Base-by-base conservation (phyloP, 2,329 filamentous ascomycete species). In the Coniochaeta ligniaria region DNA sequence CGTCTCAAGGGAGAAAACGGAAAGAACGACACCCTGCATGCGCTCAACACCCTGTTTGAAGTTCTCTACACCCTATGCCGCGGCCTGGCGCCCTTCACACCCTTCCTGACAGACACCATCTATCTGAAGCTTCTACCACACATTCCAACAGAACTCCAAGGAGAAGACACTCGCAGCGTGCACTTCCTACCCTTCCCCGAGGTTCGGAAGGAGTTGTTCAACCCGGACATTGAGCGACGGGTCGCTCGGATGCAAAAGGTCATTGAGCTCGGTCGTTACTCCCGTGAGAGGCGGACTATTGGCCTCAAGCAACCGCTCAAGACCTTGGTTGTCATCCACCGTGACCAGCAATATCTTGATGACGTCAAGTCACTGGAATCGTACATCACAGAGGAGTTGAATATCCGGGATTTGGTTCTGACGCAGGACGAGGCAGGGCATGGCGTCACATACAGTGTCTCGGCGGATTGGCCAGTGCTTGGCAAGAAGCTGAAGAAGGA, bases 401-500 rank as follows among this genome's bases (percentile, higher is more conserved):
- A 98, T 71, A 83, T 99, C 57, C 86, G 89, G 64, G 91, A 96
- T 63, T 79, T 98, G 31, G 80, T 96, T 12, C 81, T 97, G 59
- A 92, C 91, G 2, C 87, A 85, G 8, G 92, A 98, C 65, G 95
- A 98, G 76, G 88, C 86, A 60, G 91, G 89, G 72, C 97, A 97
- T 78, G 91, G 92, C 60, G 92, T 99, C 54, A 88, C 95, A 71
- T 96, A 97, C 77, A 92, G 90, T 63, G 91, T 94, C 17, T 86
- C 84, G 43, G 93, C 92, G 8, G 95, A 99, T 74, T 97, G 95
- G 89, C 92, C 95, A 16, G 89, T 91, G 2, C 82, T 99, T 17
- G 95, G 95, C 65, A 96, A 96, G 84, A 98, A 98, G 79, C 83
- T 98, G 67, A 96, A 96, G 82, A 97, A 96, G 76, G 93, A 97